Base-by-base conservation (phyloP, 345 rosid species). In the Draba incana region DNA sequence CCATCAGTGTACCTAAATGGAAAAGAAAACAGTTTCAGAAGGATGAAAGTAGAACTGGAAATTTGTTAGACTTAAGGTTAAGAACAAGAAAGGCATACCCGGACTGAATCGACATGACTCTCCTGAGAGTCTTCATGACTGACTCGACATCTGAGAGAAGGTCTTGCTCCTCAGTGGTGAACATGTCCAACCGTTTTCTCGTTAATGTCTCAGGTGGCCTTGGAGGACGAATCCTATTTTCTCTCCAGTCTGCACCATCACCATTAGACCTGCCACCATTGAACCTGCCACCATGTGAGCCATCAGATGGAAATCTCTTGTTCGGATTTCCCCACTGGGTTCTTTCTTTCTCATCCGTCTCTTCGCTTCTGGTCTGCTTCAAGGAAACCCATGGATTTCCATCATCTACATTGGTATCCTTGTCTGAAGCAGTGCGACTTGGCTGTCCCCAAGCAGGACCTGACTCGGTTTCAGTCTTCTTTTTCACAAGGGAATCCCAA, bases 151-250 rank as follows among this genome's bases (percentile, higher is more conserved):
- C 92, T 4, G 76, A 69, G 20, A 94, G 85, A 54, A 91, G 84
- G 30, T 83, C 88, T 62, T 87, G 96, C 70, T 94, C 98, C 68
- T 89, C 90, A 10, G 97, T 80, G 41, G 92, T 88, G 72, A 94
- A 94, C 66, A 84, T 71, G 59, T 94, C 99, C 16, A 91, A 41
- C 62, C 89, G 84, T 45, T 86, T 96, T 55, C 93, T 68, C 2
- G 93, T 88, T 20, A 20, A 1, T 20, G 20, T 20, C 83, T 33
- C 82, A 60, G 85, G 75, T 35, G 87, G 57, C 66, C 70, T 81
- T 9, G 83, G 66, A 74, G 83, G 85, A 59, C 68, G 84, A 74
- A 79, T 79, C 72, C 70, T 88, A 75, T 78, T 85, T 56, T 68
- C 68, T 75, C 77, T 90, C 89, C 90, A 85, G n/a, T 84, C 90